Base-by-base conservation (phyloP, 202 grass and related monocot genomes). In the Bolboschoenoplectus hybrid region DNA sequence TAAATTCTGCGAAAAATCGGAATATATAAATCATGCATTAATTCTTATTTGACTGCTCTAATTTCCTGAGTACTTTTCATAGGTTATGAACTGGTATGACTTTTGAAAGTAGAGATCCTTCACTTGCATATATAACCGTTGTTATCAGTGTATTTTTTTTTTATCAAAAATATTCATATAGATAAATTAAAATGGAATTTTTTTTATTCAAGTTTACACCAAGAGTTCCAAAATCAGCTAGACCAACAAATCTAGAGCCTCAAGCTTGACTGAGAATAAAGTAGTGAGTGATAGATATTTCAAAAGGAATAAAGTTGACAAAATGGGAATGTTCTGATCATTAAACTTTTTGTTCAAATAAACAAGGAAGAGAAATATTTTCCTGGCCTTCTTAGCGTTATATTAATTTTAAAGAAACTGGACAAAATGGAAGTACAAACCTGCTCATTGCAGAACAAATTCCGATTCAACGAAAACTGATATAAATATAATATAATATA, bases 311-410 rank as follows among this genome's bases (percentile, higher is more conserved):
- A 17, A 77, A 57, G 35, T 4, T 73, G 44, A 73, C 50, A 77
- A 12, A 55, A 39, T 17, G 34, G 32, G 36, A 32, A 77, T 77
- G 74, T 77, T 77, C 50, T 77, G 50, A 55, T 75, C 72, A 52
- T 35, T 52, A 34, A 53, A 53, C 26, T 53, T 49, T 38, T 35
- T 44, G 49, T 77, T 77, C 20, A 77, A 56, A 77, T 38, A 35
- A 55, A 76, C 2, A 6, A 53, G 49, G 49, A 38, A 76, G 17
- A 51, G 1, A 53, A 14, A 76, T 73, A 52, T 76, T 55, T 53
- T 51, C 7, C 46, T 52, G 49, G 49, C 72, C 9, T 55, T 7
- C 12, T 53, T 36, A 76, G 49, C 49, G 49, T 53, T 76, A 53
- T 49, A 76, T 35, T 76, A 50, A 74, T 26, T 69, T 69, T 2